Conservation (phyloP, 176 grass and related monocot genomes). For the Carex littledalei region DNA sequence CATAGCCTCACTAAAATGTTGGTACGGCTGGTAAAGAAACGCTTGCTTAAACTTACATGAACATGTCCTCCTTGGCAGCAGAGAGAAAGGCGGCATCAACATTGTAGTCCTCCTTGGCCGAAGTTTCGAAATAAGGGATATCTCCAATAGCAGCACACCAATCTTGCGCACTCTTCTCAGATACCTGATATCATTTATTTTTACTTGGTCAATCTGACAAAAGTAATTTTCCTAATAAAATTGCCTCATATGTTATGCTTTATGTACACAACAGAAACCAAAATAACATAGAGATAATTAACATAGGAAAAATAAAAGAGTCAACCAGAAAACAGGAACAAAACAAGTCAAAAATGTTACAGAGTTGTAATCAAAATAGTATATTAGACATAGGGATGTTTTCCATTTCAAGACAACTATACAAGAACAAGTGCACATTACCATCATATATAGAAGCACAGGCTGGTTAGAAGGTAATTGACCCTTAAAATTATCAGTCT, state of each 20-base stretch:
- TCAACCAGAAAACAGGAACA: not conserved
- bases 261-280: not conserved
- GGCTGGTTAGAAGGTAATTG: not conserved
- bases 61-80: slow-evolving; percentile 48
- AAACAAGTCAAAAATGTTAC: not conserved
- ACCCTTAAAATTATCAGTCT: not conserved
- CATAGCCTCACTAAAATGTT: no score
- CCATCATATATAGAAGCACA: not conserved
- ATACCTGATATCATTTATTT: slow-evolving; percentile 38
- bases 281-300: not conserved
- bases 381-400: not conserved
- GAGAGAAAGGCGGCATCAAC: slow-evolving; percentile 78
- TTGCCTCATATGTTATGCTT: not conserved
- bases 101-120: slow-evolving; percentile 86
- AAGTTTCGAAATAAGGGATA: slow-evolving; percentile 89
- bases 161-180: slow-evolving; percentile 85
- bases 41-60: slow-evolving; percentile 58
- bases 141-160: slow-evolving; percentile 84
- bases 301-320: not conserved
- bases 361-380: not conserved
- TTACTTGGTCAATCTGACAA: not conserved
- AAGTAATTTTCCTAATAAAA: not conserved
- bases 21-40: not conserved
- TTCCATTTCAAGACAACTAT: not conserved
- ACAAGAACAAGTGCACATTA: not conserved